Percentiles rank a stretch among this genome's conserved stretches.
These are phyloP conservation scores for Nemania serpens DNA, from an alignment of 2,329 filamentous ascomycete genomes.

Conservation along the genomic window DNA sequence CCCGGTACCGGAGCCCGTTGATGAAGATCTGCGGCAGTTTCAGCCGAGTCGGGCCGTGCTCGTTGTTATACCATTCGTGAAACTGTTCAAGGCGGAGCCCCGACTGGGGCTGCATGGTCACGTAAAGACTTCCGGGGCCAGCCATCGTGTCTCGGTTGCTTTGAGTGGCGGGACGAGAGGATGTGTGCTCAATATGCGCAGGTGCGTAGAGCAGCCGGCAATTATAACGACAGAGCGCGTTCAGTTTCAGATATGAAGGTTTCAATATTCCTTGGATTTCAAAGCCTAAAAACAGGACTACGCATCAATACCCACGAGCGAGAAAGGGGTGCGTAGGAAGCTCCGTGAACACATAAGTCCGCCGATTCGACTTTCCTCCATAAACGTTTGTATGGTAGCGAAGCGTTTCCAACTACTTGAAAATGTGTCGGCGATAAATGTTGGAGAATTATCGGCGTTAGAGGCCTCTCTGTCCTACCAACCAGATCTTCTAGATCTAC, in stretches of 20 bases:
- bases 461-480: no score
- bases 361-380: no score
- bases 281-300: background rate
- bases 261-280: background rate
- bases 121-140: constrained; percentile 74
- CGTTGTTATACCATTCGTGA: constrained; percentile 94
- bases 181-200: background rate
- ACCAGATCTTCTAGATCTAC: no score
- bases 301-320: no score
- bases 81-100: constrained; percentile 71
- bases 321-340: no score
- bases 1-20: constrained; percentile 80
- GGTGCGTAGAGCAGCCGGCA: background rate
- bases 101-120: constrained; percentile 80
- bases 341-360: no score
- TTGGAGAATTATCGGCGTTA: no score
- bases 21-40: constrained; percentile 73
- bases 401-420: no score
- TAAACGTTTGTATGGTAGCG: no score
- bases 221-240: background rate
- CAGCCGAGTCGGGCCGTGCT: constrained; percentile 82
- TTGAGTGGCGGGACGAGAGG: background rate
- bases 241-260: background rate
- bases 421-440: no score
- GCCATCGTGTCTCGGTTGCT: constrained; percentile 43